Conservation (phyloP, 371 early-diverging fungal species). For the Mortierella polycephala region DNA sequence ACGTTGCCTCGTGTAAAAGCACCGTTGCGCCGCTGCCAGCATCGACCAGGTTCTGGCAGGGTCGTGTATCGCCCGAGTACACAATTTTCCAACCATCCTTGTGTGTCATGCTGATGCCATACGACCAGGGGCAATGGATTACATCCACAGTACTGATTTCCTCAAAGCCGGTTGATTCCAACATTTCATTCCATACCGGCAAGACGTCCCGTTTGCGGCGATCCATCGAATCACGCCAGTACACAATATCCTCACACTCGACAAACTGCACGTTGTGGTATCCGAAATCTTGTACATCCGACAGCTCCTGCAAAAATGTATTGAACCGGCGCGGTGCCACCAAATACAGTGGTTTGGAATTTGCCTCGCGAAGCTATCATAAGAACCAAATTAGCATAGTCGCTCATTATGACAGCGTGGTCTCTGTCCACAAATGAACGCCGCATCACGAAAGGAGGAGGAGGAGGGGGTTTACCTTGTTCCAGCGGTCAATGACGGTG, state of each 20-base stretch:
- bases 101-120: constrained; percentile 78
- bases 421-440: not conserved
- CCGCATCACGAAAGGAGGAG: not conserved
- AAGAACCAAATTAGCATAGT: too few species aligned
- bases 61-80: constrained; percentile 98
- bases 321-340: constrained; percentile 73
- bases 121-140: constrained; percentile 84
- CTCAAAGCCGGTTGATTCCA: constrained; percentile 60
- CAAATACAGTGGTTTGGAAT: constrained; percentile 58
- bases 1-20: constrained; percentile 98
- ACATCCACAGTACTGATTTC: constrained; percentile 76
- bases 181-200: constrained; percentile 43
- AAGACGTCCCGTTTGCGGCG: not conserved
- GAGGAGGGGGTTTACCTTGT: constrained; percentile 53
- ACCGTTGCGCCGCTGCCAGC: constrained; percentile 81
- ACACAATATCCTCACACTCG: constrained; percentile 60
- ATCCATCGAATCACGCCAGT: constrained; percentile 15
- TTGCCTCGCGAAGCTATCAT: constrained; percentile 21
- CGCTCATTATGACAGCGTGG: too few species aligned
- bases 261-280: constrained; percentile 58
- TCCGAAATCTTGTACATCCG: constrained; percentile 72
- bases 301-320: constrained; percentile 77
- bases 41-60: constrained; percentile 78
- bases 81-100: constrained; percentile 75
- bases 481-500: constrained; percentile 74